Evolutionary conservation across 1,139 yeast genomes (phyloP).

Genomic region (Yamadazyma dendronema): DNA sequence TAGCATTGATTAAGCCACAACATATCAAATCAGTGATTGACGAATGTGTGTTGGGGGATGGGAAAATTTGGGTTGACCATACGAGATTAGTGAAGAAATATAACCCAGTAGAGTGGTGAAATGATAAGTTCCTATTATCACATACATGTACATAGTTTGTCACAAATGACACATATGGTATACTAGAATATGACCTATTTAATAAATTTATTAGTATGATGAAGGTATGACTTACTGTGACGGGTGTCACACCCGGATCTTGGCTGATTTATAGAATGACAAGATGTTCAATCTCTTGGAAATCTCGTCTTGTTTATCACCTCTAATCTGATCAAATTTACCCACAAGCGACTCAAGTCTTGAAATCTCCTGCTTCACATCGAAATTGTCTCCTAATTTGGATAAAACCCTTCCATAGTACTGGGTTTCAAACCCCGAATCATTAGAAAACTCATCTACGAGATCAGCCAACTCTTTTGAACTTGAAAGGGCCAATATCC

Average conservation of each 20-base stretch:
- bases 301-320: constrained; percentile 17
- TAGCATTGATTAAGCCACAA: constrained; percentile 79
- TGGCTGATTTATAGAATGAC: constrained; percentile 1
- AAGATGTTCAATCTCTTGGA: constrained; percentile 50
- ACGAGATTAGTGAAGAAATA: constrained; percentile 62
- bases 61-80: constrained; percentile 69
- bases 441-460: constrained; percentile 1
- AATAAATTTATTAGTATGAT: too few relatives aligned
- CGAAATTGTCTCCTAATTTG: constrained; percentile 3
- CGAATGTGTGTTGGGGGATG: constrained; percentile 61
- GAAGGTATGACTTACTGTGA: too few relatives aligned
- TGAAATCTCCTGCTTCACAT: constrained; percentile 43
- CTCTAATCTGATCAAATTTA: constrained; percentile 11
- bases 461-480: neutral
- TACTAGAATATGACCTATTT: too few relatives aligned
- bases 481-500: constrained; percentile 2
- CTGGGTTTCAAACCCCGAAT: constrained; percentile 1
- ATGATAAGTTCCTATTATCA: too few relatives aligned
- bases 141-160: too few relatives aligned
- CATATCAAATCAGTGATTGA: constrained; percentile 74
- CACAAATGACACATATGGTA: too few relatives aligned
- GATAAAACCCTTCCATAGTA: constrained; percentile 7
- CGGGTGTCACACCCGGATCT: too few relatives aligned
- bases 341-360: constrained; percentile 50
- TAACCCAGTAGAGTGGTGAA: constrained; percentile 54